These are phyloP conservation scores for Rhizopogon vulgaris DNA, from an alignment of 768 basidiomycete species.

Conservation along the genomic window DNA sequence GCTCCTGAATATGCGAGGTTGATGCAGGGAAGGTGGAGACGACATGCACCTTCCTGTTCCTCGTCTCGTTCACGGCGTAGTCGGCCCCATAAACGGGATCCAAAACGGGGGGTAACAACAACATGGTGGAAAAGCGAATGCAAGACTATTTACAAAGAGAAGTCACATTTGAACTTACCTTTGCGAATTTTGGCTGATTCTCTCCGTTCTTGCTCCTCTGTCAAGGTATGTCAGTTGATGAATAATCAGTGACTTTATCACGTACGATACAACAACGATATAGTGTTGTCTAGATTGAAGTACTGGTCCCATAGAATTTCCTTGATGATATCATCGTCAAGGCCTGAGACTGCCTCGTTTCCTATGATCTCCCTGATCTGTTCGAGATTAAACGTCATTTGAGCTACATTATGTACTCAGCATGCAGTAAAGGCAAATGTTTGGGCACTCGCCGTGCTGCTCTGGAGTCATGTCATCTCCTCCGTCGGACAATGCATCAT, in stretches of 20 bases:
- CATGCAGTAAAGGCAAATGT: neutral
- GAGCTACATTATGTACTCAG: slow-evolving; percentile 32
- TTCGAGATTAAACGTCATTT: slow-evolving; percentile 68
- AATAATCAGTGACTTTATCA: slow-evolving; percentile 4
- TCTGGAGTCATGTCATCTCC: slow-evolving; percentile 80
- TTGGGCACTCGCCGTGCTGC: slow-evolving; percentile 55
- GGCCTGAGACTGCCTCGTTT: slow-evolving; percentile 51
- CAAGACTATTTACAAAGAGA: slow-evolving; percentile 28
- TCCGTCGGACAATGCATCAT: slow-evolving; percentile 71
- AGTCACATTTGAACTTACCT: slow-evolving; percentile 58
- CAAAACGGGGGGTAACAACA: slow-evolving; percentile 21
- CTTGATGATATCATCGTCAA: slow-evolving; percentile 70
- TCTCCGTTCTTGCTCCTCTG: slow-evolving; percentile 67
- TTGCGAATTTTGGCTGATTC: slow-evolving; percentile 65
- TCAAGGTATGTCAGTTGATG: slow-evolving; percentile 3
- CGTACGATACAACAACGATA: slow-evolving; percentile 72
- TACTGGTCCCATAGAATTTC: slow-evolving; percentile 83
- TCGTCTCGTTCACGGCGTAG: slow-evolving; percentile 30
- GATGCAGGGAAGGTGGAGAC: slow-evolving; percentile 16
- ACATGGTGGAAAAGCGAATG: slow-evolving; percentile 29
- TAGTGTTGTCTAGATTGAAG: slow-evolving; percentile 75
- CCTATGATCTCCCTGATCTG: slow-evolving; percentile 67
- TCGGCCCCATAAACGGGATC: slow-evolving; percentile 28
- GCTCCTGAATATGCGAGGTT: slow-evolving; percentile 16
- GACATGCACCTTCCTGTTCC: slow-evolving; percentile 57